Evolutionary conservation across 2,329 filamentous ascomycete genomes (phyloP), one percentile per base, ranked within the genome.

Genomic region (Diaporthe batatas): DNA sequence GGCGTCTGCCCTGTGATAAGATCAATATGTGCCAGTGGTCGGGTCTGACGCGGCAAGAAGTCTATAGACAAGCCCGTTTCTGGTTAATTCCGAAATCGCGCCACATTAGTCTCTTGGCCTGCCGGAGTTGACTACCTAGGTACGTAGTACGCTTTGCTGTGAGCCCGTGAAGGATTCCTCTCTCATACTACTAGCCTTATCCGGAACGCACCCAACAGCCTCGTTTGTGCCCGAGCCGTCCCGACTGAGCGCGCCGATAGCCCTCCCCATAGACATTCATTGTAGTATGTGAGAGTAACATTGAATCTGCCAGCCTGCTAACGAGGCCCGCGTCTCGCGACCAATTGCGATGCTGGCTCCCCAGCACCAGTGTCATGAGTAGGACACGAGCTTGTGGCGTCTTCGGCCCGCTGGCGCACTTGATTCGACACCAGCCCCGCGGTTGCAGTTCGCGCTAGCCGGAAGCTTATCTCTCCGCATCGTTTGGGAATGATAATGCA

Each of bases 401-500:
- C 39, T 32, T 62, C 58, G 58, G 58, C 39, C 58, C 58, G 58
- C 25, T 62, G 8, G 39, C 4, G 39, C 23, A 29, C 4, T 29
- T 32, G 16, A 44, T 62, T 47, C 39, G 58, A 47, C 58, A 47
- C 58, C 58, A 29, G 39, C 58, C 21, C 58, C 58, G 58, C 58
- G 58, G 58, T 62, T 36, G 58, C 58, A 62, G 58, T 44, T 62
- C 58, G 59, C 59, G 42, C 59, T 64, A 64, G 59, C 59, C 42
- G 6, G 42, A 49, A 64, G 59, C 59, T 49, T 64, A 64, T 47
- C 42, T 49, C 11, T 64, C 59, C 59, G 42, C 59, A 49, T 49
- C 18, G 18, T 25, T 25, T 64, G 25, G 25, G 59, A n/a, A 23
- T 18, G 36, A 10, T 16, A 2, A 8, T 49, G 59, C 39, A 64